Conservation (phyloP, 441 rosid genomes). For the Pelargonium myrrhifolium region DNA sequence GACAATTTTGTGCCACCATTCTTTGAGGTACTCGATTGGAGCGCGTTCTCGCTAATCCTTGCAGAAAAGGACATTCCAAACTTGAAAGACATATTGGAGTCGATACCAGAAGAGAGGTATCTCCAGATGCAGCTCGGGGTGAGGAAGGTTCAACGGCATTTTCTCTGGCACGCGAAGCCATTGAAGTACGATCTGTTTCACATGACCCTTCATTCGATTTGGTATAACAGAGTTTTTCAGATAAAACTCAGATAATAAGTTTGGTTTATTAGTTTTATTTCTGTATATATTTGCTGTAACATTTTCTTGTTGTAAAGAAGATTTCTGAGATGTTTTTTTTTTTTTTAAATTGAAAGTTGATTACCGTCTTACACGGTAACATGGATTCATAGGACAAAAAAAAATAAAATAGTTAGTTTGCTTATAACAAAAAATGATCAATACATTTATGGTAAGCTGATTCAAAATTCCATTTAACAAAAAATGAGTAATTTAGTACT, state of each 20-base stretch:
- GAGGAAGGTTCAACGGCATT: conserved; percentile 64
- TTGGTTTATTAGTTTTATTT: too few species aligned
- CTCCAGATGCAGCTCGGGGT: conserved; percentile 61
- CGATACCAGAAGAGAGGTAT: conserved; percentile 61
- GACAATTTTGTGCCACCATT: conserved; percentile 87
- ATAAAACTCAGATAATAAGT: conserved; percentile 44
- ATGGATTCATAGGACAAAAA: too few species aligned
- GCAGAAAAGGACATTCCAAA: conserved; percentile 76
- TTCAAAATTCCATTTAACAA: too few species aligned
- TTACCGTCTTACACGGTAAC: too few species aligned
- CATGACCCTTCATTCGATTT: conserved; percentile 87
- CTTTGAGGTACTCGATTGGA: conserved; percentile 77
- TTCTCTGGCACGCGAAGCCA: conserved; percentile 78
- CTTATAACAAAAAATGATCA: too few species aligned
- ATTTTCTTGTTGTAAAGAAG: too few species aligned
- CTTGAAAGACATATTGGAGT: conserved; percentile 49
- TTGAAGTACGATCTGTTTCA: conserved; percentile 73
- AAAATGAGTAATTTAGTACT: too few species aligned
- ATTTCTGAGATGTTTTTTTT: too few species aligned
- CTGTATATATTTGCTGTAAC: too few species aligned
- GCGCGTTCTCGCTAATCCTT: conserved; percentile 52
- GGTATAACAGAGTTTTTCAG: conserved; percentile 81
- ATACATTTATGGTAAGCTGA: too few species aligned
- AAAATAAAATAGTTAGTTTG: too few species aligned
- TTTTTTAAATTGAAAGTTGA: too few species aligned